Base-by-base conservation (phyloP, 306 rosid species). In the Acmispon strigosus region DNA sequence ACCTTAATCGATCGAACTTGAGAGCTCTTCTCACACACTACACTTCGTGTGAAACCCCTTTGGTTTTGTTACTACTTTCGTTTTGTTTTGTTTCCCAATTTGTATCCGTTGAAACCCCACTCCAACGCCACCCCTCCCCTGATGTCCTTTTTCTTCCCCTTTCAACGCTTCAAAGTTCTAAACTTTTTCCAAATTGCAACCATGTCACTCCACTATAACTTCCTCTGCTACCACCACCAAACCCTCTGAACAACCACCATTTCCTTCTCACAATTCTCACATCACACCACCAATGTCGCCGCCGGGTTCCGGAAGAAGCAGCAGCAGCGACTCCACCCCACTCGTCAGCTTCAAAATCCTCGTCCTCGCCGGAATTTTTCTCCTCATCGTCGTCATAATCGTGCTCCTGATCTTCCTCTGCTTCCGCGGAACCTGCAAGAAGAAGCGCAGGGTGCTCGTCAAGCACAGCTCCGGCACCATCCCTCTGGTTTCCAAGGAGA, bases 391-490 rank as follows among this genome's bases (percentile, higher is more conserved):
- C 1, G 15, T 86, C 14, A 78, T 83, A 1, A 74, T 84, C 1
- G n/a, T 65, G 44, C 73, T 86, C 55, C 43, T 86, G 29, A 63
- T 91, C 62, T 82, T 72, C 73, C 70, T 91, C 69, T 89, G 91
- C 75, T 45, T 84, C 27, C 85, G 96, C 5, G 50, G 66, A 4
- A 72, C 7, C 41, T 75, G 83, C 1, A 68, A 78, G 11, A 81
- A 80, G 11, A 81, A 75, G 56, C 84, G 83, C 13, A 78, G 52
- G 73, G 32, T 75, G 66, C 71, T 78, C 10, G 83, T 79, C 18
- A 88, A 87, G 74, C 97, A 87, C 70, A 87, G 96, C 79, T 89
- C 96, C 61, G 99, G 97, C 12, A 79, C 76, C 10, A 87, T 86
- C 52, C 97, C 99, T 1, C 75, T 89, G 32, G 90, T 89, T 10